phyloP scores from a whole-genome alignment of 2,329 filamentous ascomycete genomes.

The Phialophora macrospora region DNA sequence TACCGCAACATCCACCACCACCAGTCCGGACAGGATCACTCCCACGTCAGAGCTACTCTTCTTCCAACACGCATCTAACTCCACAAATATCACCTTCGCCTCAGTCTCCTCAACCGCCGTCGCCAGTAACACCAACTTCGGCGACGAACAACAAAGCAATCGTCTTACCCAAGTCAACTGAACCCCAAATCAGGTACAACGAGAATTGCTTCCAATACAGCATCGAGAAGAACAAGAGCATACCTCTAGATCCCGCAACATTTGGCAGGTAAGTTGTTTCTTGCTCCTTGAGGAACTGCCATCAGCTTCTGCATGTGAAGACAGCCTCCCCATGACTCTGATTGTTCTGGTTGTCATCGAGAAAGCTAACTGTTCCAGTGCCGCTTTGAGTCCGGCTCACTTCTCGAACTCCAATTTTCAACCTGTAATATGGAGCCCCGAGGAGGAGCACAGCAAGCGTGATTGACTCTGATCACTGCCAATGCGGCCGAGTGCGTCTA shows the following conservation, averaged over 20 bases:
- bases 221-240: conserved; percentile 25
- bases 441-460: conserved; percentile 40
- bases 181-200: conserved; percentile 31
- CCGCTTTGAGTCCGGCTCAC: conserved; percentile 53
- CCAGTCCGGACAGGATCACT: conserved; percentile 23
- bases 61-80: conserved; percentile 20
- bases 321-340: background rate
- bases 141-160: background rate
- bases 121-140: conserved; percentile 22
- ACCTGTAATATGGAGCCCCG: conserved; percentile 53
- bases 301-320: background rate
- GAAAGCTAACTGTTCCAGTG: conserved; percentile 40
- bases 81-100: conserved; percentile 23
- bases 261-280: conserved; percentile 29
- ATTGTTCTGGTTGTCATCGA: background rate
- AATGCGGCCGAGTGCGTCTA: background rate
- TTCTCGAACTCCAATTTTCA: conserved; percentile 54
- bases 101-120: conserved; percentile 25
- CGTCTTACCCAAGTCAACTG: conserved; percentile 12
- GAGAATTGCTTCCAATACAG: conserved; percentile 26
- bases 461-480: conserved; percentile 15
- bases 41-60: conserved; percentile 21
- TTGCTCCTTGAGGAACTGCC: background rate
- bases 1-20: conserved; percentile 8
- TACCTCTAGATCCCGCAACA: conserved; percentile 28